Base-by-base conservation (phyloP, 2,329 filamentous ascomycete species). In the Arthrobotrys musiformis region DNA sequence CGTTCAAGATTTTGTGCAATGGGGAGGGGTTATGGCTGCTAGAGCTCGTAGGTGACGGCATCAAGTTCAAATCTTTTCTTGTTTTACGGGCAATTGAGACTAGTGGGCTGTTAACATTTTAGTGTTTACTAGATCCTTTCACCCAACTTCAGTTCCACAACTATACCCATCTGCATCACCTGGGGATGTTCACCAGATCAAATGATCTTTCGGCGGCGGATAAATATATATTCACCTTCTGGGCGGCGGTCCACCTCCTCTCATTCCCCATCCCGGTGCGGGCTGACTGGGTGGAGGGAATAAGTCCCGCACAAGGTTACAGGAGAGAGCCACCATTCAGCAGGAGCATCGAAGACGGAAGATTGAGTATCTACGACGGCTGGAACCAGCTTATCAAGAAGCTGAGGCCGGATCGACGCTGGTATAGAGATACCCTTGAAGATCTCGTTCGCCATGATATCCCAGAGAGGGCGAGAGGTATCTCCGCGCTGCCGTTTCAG, bases 161-260 rank as follows among this genome's bases (percentile, higher is more conserved):
- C 24, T 11, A 17, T 19, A 5, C 11, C 11, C 42, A 46, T 13
- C 4, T 46, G 17, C 44, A 48, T 26, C 13, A n/a, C 28, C 33
- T 22, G 13, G 4, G 22, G 11, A 42, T 22, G 11, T 26, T 42
- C 26, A 4, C 15, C 56, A n/a, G 24, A 17, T 4, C 30, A 24
- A 9, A 15, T n/a, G 7, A 17, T 42, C 15, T 46, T 22, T 11
- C 42, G 13, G 37, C 30, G 19, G 40, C 56, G 28, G 3, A 42
- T 13, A 30, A 17, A 13, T 70, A 70, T 28, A 62, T 42, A 17
- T 22, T 70, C 42, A 54, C 67, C 11, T 70, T 70, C 56, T 70
- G 67, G 40, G 54, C 50, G 6, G 15, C 67, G 5, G 40, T 37
- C 8, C 30, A 30, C 44, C 17, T 62, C 13, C 26, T 63, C 17